Conservation (phyloP, 345 rosid genomes). For the Lepidium africanum region DNA sequence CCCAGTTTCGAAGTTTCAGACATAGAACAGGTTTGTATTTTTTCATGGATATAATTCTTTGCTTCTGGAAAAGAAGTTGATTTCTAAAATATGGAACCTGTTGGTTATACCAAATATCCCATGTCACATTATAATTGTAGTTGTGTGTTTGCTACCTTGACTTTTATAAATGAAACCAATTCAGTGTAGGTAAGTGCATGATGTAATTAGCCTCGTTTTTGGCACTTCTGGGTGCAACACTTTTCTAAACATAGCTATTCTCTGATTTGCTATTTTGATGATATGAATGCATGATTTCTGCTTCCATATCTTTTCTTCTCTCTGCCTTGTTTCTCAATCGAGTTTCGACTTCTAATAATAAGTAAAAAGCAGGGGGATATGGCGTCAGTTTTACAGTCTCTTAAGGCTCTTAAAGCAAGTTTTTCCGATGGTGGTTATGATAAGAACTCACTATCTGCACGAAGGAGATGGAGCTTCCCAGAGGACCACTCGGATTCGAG, state of each 20-base stretch:
- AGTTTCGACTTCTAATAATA: constrained; percentile 21
- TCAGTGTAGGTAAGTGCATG: neutral
- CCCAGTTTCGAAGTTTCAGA: constrained; percentile 59
- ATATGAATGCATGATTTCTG: constrained; percentile 8
- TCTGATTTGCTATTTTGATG: neutral
- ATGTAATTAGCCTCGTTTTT: neutral
- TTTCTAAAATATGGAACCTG: neutral
- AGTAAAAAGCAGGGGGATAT: constrained; percentile 50
- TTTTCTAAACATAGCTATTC: neutral
- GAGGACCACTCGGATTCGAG: constrained; percentile 12
- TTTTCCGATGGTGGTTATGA: constrained; percentile 35
- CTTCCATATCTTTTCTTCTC: neutral
- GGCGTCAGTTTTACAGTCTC: constrained; percentile 69
- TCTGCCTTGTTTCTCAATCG: neutral
- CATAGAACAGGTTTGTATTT: constrained; percentile 62
- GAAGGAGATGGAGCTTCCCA: constrained; percentile 48
- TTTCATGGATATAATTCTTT: neutral
- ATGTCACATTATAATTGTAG: neutral
- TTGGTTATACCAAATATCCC: neutral
- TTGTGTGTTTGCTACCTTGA: constrained; percentile 4
- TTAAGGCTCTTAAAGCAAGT: constrained; percentile 50
- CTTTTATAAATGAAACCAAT: neutral
- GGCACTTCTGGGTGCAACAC: neutral
- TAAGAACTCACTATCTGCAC: constrained; percentile 27
- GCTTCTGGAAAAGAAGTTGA: neutral